phyloP scores from a whole-genome alignment of 306 rosid genomes.

The Geum urbanum region DNA sequence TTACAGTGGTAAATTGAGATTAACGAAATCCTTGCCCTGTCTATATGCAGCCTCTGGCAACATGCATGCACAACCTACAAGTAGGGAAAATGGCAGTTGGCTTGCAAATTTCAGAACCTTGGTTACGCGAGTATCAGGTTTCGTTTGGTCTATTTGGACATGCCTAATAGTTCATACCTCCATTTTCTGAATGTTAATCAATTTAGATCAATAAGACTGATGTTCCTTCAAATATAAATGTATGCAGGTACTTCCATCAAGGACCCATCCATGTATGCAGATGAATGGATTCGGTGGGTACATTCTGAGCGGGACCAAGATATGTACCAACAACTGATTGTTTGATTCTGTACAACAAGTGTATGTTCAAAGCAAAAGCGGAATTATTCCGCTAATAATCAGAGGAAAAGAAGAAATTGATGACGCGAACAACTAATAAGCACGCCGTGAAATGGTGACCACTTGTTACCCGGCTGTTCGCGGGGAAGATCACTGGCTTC shows the following conservation, averaged over 20 bases:
- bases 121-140: conserved; percentile 99
- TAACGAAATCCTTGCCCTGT: background rate
- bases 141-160: background rate
- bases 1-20: background rate
- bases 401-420: background rate
- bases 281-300: conserved; percentile 92
- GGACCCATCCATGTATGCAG: conserved; percentile 93
- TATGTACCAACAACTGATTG: conserved; percentile 32
- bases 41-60: conserved; percentile 73
- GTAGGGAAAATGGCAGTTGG: conserved; percentile 81
- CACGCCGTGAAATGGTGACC: background rate
- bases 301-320: conserved; percentile 84
- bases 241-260: conserved; percentile 85
- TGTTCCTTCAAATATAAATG: conserved; percentile 11
- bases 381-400: background rate
- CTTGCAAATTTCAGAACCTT: conserved; percentile 92
- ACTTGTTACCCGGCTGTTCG: background rate
- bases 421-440: background rate
- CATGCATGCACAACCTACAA: conserved; percentile 90
- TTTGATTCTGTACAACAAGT: conserved; percentile 17
- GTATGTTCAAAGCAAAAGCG: background rate
- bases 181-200: background rate
- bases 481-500: background rate
- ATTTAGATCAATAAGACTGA: background rate
- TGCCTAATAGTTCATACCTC: no score